Percentiles rank a stretch among this genome's conserved stretches.
Conservation (phyloP, 225 moss, liverwort and hornwort species). For the Bryum argenteum region DNA sequence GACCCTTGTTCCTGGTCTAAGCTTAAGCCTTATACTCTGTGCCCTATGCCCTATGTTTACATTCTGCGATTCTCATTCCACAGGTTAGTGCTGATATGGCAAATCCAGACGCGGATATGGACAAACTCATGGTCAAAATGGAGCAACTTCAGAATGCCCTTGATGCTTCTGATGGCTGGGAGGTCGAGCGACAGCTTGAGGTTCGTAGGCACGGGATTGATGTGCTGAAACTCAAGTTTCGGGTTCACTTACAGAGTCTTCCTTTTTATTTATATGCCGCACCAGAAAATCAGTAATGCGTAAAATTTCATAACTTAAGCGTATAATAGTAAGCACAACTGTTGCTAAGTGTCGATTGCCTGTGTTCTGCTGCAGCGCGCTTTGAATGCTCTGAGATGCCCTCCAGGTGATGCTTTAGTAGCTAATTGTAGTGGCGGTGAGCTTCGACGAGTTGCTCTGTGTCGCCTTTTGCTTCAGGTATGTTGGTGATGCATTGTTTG, state of each 20-base stretch:
- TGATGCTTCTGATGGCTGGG: constrained; percentile 97
- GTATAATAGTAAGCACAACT: constrained; percentile 4
- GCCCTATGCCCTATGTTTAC: neutral
- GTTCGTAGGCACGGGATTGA: constrained; percentile 41
- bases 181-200: constrained; percentile 91
- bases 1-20: neutral
- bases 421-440: constrained; percentile 92
- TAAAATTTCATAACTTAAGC: neutral
- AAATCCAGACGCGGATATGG: constrained; percentile 77
- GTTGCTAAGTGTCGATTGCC: constrained; percentile 20
- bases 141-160: constrained; percentile 85
- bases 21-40: neutral
- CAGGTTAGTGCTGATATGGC: constrained; percentile 97
- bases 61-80: neutral
- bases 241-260: neutral
- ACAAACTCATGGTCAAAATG: constrained; percentile 93
- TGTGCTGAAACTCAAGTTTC: constrained; percentile 4
- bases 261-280: neutral
- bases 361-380: constrained; percentile 65
- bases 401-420: constrained; percentile 80
- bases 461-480: constrained; percentile 91
- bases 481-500: constrained; percentile 18
- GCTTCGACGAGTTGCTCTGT: constrained; percentile 93
- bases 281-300: neutral
- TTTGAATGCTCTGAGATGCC: constrained; percentile 86